A percentile compares a stretch with the other conserved stretches of the same genome.
Evolutionary conservation across 1,284 basidiomycete genomes (phyloP).

Genomic region (Fomes fomentarius): DNA sequence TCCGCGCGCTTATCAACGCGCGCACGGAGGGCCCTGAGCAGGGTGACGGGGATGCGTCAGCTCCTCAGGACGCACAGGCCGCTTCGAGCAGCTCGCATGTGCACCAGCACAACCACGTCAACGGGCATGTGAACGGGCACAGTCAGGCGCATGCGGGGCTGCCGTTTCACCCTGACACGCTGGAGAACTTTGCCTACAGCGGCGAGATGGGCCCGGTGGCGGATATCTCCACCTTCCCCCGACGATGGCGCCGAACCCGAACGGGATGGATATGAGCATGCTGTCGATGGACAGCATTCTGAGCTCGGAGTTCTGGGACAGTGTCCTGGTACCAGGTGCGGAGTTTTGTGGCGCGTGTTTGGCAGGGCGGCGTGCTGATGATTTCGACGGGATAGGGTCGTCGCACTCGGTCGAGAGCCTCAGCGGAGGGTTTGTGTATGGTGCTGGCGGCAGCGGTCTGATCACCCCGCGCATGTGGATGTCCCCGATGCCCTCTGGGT

Average conservation of each 20-base stretch:
- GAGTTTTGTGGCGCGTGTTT: not conserved
- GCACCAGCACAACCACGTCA: constrained; percentile 6
- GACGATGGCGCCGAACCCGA: constrained; percentile 65
- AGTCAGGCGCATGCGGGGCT: not conserved
- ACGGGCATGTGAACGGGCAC: constrained; percentile 5
- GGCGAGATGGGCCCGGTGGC: constrained; percentile 81
- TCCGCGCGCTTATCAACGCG: constrained; percentile 76
- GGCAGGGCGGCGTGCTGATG: not conserved
- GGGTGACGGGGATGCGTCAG: constrained; percentile 4
- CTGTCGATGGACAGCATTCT: constrained; percentile 82
- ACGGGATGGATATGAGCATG: constrained; percentile 51
- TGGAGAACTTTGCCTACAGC: constrained; percentile 64
- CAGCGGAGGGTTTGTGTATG: constrained; percentile 81
- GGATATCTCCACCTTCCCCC: constrained; percentile 83
- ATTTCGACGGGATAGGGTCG: constrained; percentile 53
- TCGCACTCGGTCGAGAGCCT: constrained; percentile 77
- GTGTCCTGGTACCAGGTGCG: constrained; percentile 79
- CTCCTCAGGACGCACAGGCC: constrained; percentile 1
- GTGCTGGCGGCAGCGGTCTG: constrained; percentile 75
- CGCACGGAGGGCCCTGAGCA: constrained; percentile 45
- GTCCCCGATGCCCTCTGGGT: constrained; percentile 40
- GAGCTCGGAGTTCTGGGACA: constrained; percentile 82
- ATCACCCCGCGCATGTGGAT: constrained; percentile 55
- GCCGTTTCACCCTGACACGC: constrained; percentile 10
- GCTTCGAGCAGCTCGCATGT: constrained; percentile 1